These are phyloP conservation scores for Hericium rajendrae DNA, from an alignment of 768 basidiomycete species.

Conservation along the genomic window DNA sequence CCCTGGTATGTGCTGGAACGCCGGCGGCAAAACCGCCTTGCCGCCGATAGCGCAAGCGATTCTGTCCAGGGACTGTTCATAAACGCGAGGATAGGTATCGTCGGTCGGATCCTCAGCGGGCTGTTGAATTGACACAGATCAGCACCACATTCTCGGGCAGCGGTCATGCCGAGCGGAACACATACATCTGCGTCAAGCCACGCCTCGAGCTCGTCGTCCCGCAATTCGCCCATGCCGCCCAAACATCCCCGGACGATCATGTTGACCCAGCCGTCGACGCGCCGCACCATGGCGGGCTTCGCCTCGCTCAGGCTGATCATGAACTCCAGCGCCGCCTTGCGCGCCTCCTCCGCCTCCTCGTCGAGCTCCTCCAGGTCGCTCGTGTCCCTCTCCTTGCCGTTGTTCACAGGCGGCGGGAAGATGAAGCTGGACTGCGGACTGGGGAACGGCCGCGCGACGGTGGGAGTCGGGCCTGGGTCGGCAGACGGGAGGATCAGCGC, in stretches of 20 bases:
- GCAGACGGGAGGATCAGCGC: constrained; percentile 58
- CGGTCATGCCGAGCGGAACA: constrained; percentile 12
- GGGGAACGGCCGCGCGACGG: constrained; percentile 37
- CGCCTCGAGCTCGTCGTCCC: constrained; percentile 44
- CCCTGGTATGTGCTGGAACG: constrained; percentile 75
- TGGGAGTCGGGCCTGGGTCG: constrained; percentile 44
- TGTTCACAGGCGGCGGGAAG: constrained; percentile 28
- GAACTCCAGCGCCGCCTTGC: constrained; percentile 71
- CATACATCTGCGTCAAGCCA: constrained; percentile 76
- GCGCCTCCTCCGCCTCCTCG: constrained; percentile 60
- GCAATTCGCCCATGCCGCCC: constrained; percentile 75
- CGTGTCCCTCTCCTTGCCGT: constrained; percentile 23
- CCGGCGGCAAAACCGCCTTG: constrained; percentile 61
- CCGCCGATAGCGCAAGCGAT: constrained; percentile 77
- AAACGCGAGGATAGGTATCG: constrained; percentile 61
- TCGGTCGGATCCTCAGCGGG: constrained; percentile 55
- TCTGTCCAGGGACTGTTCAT: constrained; percentile 78
- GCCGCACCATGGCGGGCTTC: constrained; percentile 56
- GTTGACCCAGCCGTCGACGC: constrained; percentile 61
- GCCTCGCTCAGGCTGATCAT: constrained; percentile 78
- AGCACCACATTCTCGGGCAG: not conserved
- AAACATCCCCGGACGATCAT: constrained; percentile 66
- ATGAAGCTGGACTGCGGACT: constrained; percentile 19
- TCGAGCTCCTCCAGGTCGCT: constrained; percentile 32
- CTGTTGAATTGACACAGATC: constrained; percentile 24